These are phyloP conservation scores for Trichoderma sp. DNA, from an alignment of 2,329 filamentous ascomycete species.

Conservation along the genomic window DNA sequence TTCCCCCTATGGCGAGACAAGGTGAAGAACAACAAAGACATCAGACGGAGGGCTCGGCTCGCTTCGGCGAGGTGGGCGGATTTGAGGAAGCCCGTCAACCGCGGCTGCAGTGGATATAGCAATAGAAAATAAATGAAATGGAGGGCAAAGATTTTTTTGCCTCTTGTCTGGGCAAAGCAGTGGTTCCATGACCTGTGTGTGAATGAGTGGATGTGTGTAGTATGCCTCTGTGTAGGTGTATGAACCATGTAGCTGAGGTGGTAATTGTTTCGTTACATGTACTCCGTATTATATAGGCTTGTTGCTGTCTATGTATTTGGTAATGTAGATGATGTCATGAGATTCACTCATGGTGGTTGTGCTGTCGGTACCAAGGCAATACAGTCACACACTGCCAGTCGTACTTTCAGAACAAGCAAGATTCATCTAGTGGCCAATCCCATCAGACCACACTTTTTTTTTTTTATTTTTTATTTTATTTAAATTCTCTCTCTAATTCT, in stretches of 20 bases:
- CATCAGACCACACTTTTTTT: neutral
- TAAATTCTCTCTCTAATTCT: neutral
- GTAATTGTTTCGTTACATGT: neutral
- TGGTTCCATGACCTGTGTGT: neutral
- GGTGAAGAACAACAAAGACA: conserved; percentile 4
- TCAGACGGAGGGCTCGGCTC: neutral
- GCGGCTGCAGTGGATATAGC: conserved; percentile 33
- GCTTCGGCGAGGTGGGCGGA: conserved; percentile 6
- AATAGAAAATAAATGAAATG: conserved; percentile 7
- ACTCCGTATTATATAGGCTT: too few species aligned
- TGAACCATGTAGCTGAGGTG: too few species aligned
- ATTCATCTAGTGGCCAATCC: neutral
- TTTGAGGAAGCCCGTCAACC: conserved; percentile 41
- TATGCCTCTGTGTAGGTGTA: too few species aligned
- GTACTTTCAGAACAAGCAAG: neutral
- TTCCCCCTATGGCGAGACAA: conserved; percentile 33
- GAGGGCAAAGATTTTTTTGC: conserved; percentile 10
- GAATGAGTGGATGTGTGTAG: neutral
- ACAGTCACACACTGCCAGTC: neutral
- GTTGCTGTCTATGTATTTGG: neutral
- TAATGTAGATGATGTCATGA: neutral
- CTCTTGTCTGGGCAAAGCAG: neutral
- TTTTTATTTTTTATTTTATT: neutral
- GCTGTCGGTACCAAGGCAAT: neutral
- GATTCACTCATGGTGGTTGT: neutral